A percentile compares a stretch with the other conserved stretches of the same genome.
phyloP scores from a whole-genome alignment of 129 eudicot species.

The Lactuca saligna region DNA sequence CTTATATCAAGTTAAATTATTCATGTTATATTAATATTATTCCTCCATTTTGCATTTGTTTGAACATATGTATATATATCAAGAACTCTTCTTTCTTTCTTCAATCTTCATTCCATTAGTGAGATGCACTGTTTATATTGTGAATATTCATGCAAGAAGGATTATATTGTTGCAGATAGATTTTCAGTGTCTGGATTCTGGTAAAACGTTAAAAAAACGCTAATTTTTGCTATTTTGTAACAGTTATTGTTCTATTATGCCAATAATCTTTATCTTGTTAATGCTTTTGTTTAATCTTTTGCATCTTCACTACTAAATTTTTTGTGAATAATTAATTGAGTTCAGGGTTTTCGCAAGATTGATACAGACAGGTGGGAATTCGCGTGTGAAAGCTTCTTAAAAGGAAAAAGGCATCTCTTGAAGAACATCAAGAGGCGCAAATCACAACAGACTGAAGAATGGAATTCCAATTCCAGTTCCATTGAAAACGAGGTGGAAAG shows the following conservation, averaged over 20 bases:
- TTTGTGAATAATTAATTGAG: conserved; percentile 11
- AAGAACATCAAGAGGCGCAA: conserved; percentile 73
- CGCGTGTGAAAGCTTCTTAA: conserved; percentile 58
- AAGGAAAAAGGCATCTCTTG: conserved; percentile 69
- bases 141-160: neutral
- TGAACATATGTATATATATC: neutral
- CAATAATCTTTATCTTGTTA: neutral
- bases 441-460: conserved; percentile 45
- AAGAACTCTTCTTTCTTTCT: conserved; percentile 6
- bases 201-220: neutral
- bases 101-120: neutral
- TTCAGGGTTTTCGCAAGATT: conserved; percentile 91
- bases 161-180: conserved; percentile 43
- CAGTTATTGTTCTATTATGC: neutral
- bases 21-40: neutral
- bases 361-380: conserved; percentile 91
- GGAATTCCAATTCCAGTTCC: conserved; percentile 32
- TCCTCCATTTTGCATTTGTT: neutral
- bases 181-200: conserved; percentile 13
- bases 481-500: conserved; percentile 56
- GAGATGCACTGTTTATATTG: conserved; percentile 3
- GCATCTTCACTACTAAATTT: conserved; percentile 4
- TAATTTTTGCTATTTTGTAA: neutral
- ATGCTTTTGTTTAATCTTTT: conserved; percentile 6
- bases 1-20: neutral